Conservation (phyloP, 73 alveolate species). For the Uronychia binucleata region DNA sequence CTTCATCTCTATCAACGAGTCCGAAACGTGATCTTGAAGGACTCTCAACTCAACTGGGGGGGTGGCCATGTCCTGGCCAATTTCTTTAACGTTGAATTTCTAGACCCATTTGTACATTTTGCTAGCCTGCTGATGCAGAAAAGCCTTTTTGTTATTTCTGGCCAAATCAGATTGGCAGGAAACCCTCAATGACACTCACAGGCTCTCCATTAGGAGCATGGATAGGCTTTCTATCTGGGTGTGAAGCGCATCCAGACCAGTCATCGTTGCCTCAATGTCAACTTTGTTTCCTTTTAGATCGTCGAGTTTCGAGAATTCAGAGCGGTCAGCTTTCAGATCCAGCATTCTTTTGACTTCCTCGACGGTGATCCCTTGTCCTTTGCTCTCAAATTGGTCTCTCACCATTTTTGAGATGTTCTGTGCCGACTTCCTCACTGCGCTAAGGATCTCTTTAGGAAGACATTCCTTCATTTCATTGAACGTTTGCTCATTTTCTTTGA, state of each 20-base stretch:
- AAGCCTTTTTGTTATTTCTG: not conserved
- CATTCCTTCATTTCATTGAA: not conserved
- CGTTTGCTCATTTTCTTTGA: not conserved
- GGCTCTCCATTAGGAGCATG: not conserved
- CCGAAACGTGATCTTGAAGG: not conserved
- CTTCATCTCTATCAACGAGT: not conserved
- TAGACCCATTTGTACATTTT: not conserved
- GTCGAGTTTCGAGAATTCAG: not conserved
- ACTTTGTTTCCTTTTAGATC: not conserved
- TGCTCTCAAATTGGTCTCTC: not conserved
- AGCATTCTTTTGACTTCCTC: not conserved
- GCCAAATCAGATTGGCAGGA: not conserved
- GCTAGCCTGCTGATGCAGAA: not conserved
- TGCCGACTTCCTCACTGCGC: not conserved
- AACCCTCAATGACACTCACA: not conserved
- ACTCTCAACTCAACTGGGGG: not conserved
- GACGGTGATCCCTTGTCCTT: not conserved
- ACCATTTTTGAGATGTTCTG: not conserved
- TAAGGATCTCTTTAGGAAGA: not conserved
- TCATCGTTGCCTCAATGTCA: not conserved
- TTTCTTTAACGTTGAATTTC: no score
- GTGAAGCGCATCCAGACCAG: not conserved
- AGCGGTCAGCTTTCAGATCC: not conserved
- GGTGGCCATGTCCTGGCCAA: not conserved
- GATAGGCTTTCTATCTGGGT: not conserved